phyloP scores from a whole-genome alignment of 2,329 filamentous ascomycete genomes.

The Penicillium sp. region DNA sequence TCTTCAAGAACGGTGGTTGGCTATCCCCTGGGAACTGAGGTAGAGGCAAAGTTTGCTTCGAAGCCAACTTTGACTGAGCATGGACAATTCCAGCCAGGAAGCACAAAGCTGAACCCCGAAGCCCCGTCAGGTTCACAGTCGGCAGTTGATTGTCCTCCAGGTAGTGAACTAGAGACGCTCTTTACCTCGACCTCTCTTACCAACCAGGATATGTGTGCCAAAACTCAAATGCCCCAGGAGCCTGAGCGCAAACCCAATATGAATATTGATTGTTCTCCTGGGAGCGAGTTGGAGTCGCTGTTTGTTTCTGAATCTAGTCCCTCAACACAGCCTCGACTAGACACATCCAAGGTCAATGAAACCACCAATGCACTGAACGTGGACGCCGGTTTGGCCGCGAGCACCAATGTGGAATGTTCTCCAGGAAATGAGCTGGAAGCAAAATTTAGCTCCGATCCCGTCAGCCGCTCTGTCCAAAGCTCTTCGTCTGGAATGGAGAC shows the following conservation, averaged over 20 bases:
- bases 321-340: slow-evolving; percentile 1
- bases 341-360: background rate
- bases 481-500: background rate
- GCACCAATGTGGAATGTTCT: slow-evolving; percentile 10
- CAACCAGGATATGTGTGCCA: background rate
- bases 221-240: background rate
- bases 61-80: slow-evolving; percentile 5
- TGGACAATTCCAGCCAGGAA: slow-evolving; percentile 10
- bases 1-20: background rate
- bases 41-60: slow-evolving; percentile 13
- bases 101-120: background rate
- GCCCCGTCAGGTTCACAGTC: background rate
- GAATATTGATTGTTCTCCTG: slow-evolving; percentile 12
- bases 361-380: background rate
- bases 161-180: slow-evolving; percentile 8
- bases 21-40: slow-evolving; percentile 8
- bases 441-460: slow-evolving; percentile 9
- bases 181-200: background rate
- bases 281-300: slow-evolving; percentile 11
- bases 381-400: slow-evolving; percentile 2
- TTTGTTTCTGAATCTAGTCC: slow-evolving; percentile 7
- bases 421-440: slow-evolving; percentile 18
- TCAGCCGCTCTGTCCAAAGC: background rate
- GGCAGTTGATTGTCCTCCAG: slow-evolving; percentile 8
- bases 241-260: slow-evolving; percentile 7